Conservation (phyloP, 345 rosid species). For the Carallia brachiata region DNA sequence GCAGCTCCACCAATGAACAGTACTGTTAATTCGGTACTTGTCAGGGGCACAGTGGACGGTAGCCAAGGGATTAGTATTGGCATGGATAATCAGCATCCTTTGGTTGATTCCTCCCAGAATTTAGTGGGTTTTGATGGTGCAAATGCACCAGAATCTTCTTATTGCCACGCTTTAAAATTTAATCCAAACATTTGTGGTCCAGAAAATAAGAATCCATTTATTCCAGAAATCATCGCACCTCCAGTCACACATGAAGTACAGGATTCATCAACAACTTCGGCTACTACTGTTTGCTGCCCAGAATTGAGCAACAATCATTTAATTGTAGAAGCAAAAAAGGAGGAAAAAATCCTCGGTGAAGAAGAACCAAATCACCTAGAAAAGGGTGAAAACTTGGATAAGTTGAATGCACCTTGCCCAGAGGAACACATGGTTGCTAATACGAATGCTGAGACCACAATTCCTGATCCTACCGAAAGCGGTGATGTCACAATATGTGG, state of each 20-base stretch:
- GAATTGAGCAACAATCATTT: slow-evolving; percentile 17
- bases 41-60: slow-evolving; percentile 48
- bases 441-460: slow-evolving; percentile 22
- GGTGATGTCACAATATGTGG: slow-evolving; percentile 23
- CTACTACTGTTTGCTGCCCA: slow-evolving; percentile 11
- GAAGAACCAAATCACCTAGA: slow-evolving; percentile 31
- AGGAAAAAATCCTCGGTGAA: slow-evolving; percentile 29
- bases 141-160: slow-evolving; percentile 41
- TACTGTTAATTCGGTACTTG: slow-evolving; percentile 41
- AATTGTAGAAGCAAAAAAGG: slow-evolving; percentile 39
- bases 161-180: slow-evolving; percentile 31
- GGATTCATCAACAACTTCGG: slow-evolving; percentile 30
- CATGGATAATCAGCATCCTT: slow-evolving; percentile 46
- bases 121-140: slow-evolving; percentile 54
- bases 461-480: slow-evolving; percentile 26
- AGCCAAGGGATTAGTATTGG: slow-evolving; percentile 45
- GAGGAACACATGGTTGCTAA: slow-evolving; percentile 24
- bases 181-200: slow-evolving; percentile 30
- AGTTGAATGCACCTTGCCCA: slow-evolving; percentile 14
- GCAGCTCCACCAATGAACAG: slow-evolving; percentile 51
- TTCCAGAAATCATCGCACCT: slow-evolving; percentile 32
- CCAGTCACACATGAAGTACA: slow-evolving; percentile 29
- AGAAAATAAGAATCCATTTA: slow-evolving; percentile 31
- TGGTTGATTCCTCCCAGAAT: slow-evolving; percentile 51
- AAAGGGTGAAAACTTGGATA: slow-evolving; percentile 26